Evolutionary conservation across 2,329 filamentous ascomycete species (phyloP).

Genomic region (Dryadomyces quercivorus): DNA sequence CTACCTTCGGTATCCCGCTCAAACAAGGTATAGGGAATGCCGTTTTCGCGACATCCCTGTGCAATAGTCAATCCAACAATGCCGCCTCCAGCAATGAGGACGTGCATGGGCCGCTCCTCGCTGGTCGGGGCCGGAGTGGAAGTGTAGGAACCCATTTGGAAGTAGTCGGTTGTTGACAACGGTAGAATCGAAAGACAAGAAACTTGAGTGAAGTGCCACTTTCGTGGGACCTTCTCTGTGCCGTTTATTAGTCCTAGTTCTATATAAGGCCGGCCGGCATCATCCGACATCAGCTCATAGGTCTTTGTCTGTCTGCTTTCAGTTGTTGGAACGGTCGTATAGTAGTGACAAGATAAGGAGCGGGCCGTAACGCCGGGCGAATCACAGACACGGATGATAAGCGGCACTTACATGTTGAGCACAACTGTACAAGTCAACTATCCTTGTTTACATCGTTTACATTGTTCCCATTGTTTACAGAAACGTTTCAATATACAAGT

Average conservation of each 20-base stretch:
- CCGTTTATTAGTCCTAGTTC: neutral
- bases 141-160: neutral
- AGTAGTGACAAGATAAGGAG: no score
- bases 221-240: neutral
- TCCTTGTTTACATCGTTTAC: no score
- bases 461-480: no score
- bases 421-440: no score
- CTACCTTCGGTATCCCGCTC: neutral
- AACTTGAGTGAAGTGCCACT: neutral
- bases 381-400: no score
- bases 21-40: neutral
- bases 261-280: neutral
- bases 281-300: neutral
- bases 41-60: neutral
- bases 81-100: slow-evolving; percentile 19
- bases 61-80: slow-evolving; percentile 17
- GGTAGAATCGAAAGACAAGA: no score
- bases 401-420: no score
- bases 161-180: no score
- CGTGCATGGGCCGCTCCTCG: slow-evolving; percentile 9
- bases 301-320: no score
- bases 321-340: no score
- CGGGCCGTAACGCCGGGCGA: no score
- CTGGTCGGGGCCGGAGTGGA: neutral
- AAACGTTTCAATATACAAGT: no score